Evolutionary conservation across 176 grass and related monocot species (phyloP).

Genomic region (Oryza rufipogon): DNA sequence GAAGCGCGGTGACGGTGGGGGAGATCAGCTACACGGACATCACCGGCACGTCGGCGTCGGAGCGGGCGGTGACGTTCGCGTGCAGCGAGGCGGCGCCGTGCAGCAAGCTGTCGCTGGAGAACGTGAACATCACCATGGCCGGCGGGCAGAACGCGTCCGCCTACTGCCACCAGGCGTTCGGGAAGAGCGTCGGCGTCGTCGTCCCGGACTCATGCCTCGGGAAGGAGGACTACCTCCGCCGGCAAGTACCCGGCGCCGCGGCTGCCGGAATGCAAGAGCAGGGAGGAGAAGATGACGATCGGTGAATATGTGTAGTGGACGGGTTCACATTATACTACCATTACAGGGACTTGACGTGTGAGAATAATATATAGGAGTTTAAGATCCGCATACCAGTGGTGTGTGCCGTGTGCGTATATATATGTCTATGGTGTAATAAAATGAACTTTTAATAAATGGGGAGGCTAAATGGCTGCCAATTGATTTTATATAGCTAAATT

Average conservation of each 20-base stretch:
- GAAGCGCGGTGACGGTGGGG: constrained; percentile 24
- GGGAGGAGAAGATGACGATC: background rate
- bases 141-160: constrained; percentile 15
- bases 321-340: too few species aligned
- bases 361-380: too few species aligned
- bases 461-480: too few species aligned
- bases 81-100: constrained; percentile 56
- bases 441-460: too few species aligned
- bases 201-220: constrained; percentile 42
- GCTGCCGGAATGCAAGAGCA: too few species aligned
- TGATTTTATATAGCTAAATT: too few species aligned
- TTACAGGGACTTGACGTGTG: too few species aligned
- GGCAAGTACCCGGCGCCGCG: too few species aligned
- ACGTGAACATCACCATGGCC: constrained; percentile 41
- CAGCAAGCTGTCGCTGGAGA: constrained; percentile 11
- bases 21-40: constrained; percentile 51
- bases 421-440: too few species aligned
- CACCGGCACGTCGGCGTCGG: constrained; percentile 50
- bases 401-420: too few species aligned
- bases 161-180: constrained; percentile 42
- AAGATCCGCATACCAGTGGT: too few species aligned
- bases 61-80: constrained; percentile 39
- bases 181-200: constrained; percentile 35
- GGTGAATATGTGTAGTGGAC: too few species aligned
- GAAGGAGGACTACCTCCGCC: constrained; percentile 37